A percentile compares a stretch with the other conserved stretches of the same genome.
phyloP scores from a whole-genome alignment of 2,329 filamentous ascomycete species.

The Sporothrix mexicana region DNA sequence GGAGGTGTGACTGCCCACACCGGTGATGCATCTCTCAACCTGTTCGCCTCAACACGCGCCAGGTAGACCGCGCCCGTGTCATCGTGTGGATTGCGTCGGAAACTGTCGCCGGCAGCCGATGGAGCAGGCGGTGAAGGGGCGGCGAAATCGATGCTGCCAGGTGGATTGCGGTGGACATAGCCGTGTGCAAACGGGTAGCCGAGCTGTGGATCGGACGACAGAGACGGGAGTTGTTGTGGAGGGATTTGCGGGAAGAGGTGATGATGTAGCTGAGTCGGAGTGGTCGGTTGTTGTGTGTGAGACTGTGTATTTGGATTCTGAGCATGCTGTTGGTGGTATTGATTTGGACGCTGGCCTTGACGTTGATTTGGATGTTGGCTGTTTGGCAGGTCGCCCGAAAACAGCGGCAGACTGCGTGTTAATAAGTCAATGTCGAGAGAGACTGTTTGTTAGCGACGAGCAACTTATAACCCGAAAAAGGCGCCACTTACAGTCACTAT shows the following conservation, averaged over 20 bases:
- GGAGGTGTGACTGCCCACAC: constrained; percentile 32
- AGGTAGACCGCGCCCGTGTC: constrained; percentile 18
- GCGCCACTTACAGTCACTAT: constrained; percentile 27
- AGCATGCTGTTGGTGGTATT: neutral
- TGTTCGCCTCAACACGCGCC: constrained; percentile 32
- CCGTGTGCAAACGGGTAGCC: neutral
- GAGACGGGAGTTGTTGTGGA: neutral
- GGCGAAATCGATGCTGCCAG: constrained; percentile 1
- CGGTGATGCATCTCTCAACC: constrained; percentile 30
- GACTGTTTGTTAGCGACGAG: constrained; percentile 13
- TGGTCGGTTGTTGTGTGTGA: neutral
- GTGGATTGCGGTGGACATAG: neutral
- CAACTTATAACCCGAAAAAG: neutral
- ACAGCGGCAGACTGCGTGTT: neutral
- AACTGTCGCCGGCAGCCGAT: neutral
- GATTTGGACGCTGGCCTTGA: neutral
- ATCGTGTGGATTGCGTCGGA: constrained; percentile 9
- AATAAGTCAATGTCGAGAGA: constrained; percentile 32
- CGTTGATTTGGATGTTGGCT: neutral
- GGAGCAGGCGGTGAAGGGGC: neutral
- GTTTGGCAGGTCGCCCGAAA: constrained; percentile 1
- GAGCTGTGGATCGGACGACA: neutral
- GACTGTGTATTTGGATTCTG: neutral
- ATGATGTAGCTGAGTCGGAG: neutral
- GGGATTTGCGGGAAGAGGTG: neutral